These are phyloP conservation scores for Mycena amicta DNA, from an alignment of 768 basidiomycete species.

Conservation along the genomic window DNA sequence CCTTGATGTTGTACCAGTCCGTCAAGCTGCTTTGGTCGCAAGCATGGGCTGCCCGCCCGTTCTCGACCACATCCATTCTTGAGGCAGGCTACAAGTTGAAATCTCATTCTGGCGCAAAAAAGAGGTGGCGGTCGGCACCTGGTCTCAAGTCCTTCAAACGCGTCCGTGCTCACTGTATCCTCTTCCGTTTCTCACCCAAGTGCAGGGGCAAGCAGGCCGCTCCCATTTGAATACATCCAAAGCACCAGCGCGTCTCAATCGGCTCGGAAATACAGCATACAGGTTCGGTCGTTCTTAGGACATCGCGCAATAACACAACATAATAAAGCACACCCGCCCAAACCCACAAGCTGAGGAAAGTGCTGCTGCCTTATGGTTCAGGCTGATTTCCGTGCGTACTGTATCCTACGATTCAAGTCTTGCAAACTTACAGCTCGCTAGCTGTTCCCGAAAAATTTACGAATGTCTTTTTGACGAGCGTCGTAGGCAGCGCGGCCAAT, in stretches of 20 bases:
- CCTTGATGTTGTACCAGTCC: not conserved
- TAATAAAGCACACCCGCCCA: conserved; percentile 64
- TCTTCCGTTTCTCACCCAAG: not conserved
- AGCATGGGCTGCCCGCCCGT: conserved; percentile 38
- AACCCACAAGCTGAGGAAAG: conserved; percentile 65
- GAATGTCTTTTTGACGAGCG: conserved; percentile 73
- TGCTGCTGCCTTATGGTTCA: conserved; percentile 69
- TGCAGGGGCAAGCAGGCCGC: conserved; percentile 70
- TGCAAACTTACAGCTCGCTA: no score
- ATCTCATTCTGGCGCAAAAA: conserved; percentile 79
- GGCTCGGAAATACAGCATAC: conserved; percentile 57
- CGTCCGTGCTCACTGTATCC: conserved; percentile 56
- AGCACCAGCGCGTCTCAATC: conserved; percentile 64
- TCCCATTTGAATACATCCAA: conserved; percentile 75
- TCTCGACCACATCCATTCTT: conserved; percentile 59
- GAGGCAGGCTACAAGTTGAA: conserved; percentile 78
- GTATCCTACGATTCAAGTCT: not conserved
- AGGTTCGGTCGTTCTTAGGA: not conserved
- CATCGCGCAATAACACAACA: not conserved
- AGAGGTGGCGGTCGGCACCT: conserved; percentile 75
- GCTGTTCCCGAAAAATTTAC: conserved; percentile 65
- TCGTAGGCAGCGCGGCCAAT: conserved; percentile 74
- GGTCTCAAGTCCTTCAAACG: conserved; percentile 72
- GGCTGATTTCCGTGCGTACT: not conserved
- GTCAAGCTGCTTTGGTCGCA: conserved; percentile 22